Evolutionary conservation across 2,329 filamentous ascomycete species (phyloP).

Genomic region (Gaeumannomyces tritici): DNA sequence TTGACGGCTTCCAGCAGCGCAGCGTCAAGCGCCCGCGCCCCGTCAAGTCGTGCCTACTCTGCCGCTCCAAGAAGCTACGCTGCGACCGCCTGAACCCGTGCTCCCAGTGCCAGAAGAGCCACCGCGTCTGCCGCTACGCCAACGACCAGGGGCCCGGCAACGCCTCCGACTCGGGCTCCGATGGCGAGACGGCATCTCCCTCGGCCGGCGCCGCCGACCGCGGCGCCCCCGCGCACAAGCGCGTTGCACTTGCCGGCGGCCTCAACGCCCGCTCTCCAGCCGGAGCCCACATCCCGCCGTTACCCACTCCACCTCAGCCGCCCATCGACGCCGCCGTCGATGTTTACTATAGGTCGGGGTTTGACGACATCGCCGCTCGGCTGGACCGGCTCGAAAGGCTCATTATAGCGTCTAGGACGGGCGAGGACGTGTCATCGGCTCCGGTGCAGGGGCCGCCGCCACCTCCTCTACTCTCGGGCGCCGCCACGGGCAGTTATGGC

Average conservation of each 20-base stretch:
- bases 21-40: conserved; percentile 44
- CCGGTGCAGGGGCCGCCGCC: background rate
- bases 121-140: conserved; percentile 39
- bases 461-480: too few relatives aligned
- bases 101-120: conserved; percentile 49
- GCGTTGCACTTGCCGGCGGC: conserved; percentile 5
- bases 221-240: conserved; percentile 4
- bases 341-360: background rate
- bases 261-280: background rate
- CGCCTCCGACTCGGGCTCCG: conserved; percentile 29
- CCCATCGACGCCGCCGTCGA: conserved; percentile 3
- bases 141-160: conserved; percentile 32
- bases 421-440: conserved; percentile 15
- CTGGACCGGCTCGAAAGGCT: conserved; percentile 46
- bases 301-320: conserved; percentile 3
- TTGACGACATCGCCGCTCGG: conserved; percentile 38
- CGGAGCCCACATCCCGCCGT: background rate
- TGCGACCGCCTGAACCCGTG: conserved; percentile 48
- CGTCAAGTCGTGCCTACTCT: conserved; percentile 47
- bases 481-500: background rate
- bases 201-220: conserved; percentile 13
- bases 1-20: conserved; percentile 9
- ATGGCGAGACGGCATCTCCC: conserved; percentile 14
- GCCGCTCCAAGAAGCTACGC: conserved; percentile 46
- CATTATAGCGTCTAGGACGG: conserved; percentile 28